These are phyloP conservation scores for Talaromyces piceae DNA, from an alignment of 2,329 filamentous ascomycete genomes.

Conservation along the genomic window DNA sequence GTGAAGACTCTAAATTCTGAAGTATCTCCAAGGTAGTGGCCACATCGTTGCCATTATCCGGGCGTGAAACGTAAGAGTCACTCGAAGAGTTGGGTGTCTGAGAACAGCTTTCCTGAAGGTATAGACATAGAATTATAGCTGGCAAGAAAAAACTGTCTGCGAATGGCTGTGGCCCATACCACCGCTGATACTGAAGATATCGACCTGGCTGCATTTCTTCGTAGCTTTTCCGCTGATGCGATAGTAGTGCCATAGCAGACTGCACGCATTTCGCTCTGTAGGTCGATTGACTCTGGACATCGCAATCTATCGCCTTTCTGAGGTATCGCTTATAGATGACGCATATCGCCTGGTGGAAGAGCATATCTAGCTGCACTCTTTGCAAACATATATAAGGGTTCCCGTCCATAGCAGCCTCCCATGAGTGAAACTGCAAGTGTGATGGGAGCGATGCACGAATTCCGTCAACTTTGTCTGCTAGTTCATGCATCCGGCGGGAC, in stretches of 20 bases:
- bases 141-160: not conserved
- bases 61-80: not conserved
- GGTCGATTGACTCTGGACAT: not conserved
- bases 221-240: not conserved
- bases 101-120: not conserved
- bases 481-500: not conserved
- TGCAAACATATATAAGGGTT: not conserved
- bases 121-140: not conserved
- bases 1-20: not conserved
- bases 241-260: not conserved
- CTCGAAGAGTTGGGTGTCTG: not conserved
- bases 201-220: not conserved
- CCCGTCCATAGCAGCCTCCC: not conserved
- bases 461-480: not conserved
- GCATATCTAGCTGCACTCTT: not conserved
- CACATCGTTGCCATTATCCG: not conserved
- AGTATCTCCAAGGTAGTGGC: not conserved
- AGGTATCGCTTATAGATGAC: not conserved
- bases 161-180: not conserved
- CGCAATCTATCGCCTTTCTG: not conserved
- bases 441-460: not conserved
- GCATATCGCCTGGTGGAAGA: not conserved
- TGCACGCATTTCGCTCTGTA: not conserved
- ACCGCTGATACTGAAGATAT: not conserved
- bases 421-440: not conserved